Base-by-base conservation (phyloP, 2,329 filamentous ascomycete genomes). In the Cordyceps cicadae region DNA sequence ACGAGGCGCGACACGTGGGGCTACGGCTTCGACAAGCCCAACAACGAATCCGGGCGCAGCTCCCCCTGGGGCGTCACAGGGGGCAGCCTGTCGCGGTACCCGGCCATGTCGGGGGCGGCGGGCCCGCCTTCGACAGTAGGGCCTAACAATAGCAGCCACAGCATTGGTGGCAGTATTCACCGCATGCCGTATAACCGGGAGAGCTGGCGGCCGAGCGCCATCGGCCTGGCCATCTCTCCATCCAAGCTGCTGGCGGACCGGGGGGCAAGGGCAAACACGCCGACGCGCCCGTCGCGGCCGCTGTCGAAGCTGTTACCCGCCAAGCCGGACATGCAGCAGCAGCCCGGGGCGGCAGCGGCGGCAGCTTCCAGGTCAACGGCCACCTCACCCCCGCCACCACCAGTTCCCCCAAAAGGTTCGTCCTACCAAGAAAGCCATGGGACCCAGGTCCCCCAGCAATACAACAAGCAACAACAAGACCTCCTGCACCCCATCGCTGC, bases 141-240 rank as follows among this genome's bases (percentile, higher is more conserved):
- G 34, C 9, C 11, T 37, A 37, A 14, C 12, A 37, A 37, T 11
- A 11, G 11, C 11, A 11, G 8, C 12, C 2, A 11, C 11, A 37
- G 8, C 4, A 14, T 12, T 37, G 14, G 26, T 7, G n/a, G 43
- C 29, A 26, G 24, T 7, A 17, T 43, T 43, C 67, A 26, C 62
- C 50, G 19, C 8, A 26, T 17, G 39, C 62, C 65, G 41, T 70
- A 73, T 46, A 68, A 64, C 48, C 69, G 68, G 32, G 60, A 64
- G 45, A 75, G 68, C 63, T 72, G 67, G 62, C 72, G 70, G 34
- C 70, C 70, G 3, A 72, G 72, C 45, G 70, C 71, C 11, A 77
- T 81, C 48, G 79, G 79, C 2, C 67, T 81, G 21, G 78, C 78
- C 2, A 72, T 81, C 56, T 76, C 78, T 8, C 70, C 39, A 68